Evolutionary conservation across 2,329 filamentous ascomycete species (phyloP).

Genomic region (Cryphonectria nitschkei): DNA sequence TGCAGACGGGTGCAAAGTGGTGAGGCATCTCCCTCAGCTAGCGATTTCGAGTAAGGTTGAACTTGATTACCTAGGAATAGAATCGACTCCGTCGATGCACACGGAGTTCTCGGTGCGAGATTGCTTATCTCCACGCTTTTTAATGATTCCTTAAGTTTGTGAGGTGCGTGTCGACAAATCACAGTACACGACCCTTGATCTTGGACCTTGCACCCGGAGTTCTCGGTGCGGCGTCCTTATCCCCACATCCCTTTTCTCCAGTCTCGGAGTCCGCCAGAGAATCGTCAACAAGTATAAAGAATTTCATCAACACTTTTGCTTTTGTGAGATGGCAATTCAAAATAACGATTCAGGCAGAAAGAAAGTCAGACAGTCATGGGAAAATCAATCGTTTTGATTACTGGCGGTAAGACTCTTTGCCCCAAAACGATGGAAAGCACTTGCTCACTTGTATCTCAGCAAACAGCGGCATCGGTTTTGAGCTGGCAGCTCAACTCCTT

Average conservation of each 20-base stretch:
- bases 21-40: neutral
- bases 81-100: neutral
- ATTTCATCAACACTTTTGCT: no score
- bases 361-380: neutral
- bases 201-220: neutral
- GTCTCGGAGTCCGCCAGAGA: conserved; percentile 12
- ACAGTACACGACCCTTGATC: neutral
- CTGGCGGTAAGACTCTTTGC: conserved; percentile 3
- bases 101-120: neutral
- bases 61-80: neutral
- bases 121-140: neutral
- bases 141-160: neutral
- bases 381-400: conserved; percentile 9
- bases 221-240: conserved; percentile 6
- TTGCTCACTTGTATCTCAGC: neutral
- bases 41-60: neutral
- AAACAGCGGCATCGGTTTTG: conserved; percentile 15
- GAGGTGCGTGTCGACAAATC: neutral
- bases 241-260: conserved; percentile 2
- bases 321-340: neutral
- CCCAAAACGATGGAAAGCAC: neutral
- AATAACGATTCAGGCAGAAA: neutral
- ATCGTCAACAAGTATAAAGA: neutral
- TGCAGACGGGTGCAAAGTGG: neutral
- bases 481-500: conserved; percentile 14